These are phyloP conservation scores for Apiotrichum laibachii DNA, from an alignment of 1,284 basidiomycete genomes.

Conservation along the genomic window DNA sequence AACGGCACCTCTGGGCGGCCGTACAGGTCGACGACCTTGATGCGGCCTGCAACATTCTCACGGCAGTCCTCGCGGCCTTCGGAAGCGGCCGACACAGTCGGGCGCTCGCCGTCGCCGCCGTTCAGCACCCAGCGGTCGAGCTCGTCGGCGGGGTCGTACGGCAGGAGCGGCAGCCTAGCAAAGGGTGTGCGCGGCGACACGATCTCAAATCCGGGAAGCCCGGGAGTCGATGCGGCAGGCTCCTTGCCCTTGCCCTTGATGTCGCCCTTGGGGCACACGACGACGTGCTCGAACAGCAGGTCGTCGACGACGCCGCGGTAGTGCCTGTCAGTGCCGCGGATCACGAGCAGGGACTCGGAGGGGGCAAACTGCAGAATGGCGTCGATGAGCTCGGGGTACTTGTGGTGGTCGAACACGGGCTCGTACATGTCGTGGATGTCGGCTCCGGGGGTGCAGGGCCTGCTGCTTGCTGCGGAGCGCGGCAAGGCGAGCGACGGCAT, in stretches of 20 bases:
- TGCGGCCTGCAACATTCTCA: constrained; percentile 3
- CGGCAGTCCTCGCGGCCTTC: constrained; percentile 3
- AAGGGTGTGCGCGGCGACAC: not conserved
- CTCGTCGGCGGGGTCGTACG: constrained; percentile 1
- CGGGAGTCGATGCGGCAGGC: not conserved
- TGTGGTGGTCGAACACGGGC: constrained; percentile 5
- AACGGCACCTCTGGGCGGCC: constrained; percentile 1
- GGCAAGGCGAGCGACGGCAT: not conserved
- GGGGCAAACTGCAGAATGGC: not conserved
- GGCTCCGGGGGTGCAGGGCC: not conserved
- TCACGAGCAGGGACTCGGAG: constrained; percentile 1
- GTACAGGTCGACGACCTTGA: constrained; percentile 3
- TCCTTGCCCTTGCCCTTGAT: constrained; percentile 3
- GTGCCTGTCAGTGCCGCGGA: constrained; percentile 4
- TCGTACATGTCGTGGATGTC: constrained; percentile 7
- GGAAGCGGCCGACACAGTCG: not conserved
- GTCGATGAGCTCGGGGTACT: constrained; percentile 5
- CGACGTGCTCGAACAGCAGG: constrained; percentile 5
- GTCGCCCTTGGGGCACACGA: not conserved
- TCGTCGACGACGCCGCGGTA: constrained; percentile 4
- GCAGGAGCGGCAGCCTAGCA: not conserved
- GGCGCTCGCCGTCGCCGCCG: not conserved
- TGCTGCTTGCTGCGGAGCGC: not conserved
- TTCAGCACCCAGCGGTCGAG: not conserved
- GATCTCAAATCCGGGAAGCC: not conserved